A percentile compares a stretch with the other conserved stretches of the same genome.
phyloP scores from a whole-genome alignment of 2,329 filamentous ascomycete species.

The Penicillium digitatum region DNA sequence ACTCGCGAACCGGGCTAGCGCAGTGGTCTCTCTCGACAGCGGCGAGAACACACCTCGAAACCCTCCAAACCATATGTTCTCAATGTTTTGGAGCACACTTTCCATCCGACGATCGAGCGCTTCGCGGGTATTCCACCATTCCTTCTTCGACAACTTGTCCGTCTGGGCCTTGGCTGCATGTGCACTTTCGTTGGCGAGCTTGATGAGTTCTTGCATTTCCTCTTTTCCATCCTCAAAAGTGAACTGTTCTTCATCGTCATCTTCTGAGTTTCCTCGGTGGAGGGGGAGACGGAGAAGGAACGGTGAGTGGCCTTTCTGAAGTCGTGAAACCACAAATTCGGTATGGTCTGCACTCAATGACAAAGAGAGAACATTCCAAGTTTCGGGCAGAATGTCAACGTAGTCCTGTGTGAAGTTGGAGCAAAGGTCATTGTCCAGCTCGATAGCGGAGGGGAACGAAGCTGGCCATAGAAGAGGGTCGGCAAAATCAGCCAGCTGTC shows the following conservation, averaged over 20 bases:
- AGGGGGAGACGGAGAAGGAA: constrained; percentile 86
- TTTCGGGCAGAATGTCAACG: constrained; percentile 74
- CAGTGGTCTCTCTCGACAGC: constrained; percentile 57
- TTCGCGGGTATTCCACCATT: constrained; percentile 88
- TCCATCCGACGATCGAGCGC: constrained; percentile 71
- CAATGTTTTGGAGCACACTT: constrained; percentile 76
- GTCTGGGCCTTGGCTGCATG: constrained; percentile 69
- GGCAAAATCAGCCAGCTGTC: constrained; percentile 42
- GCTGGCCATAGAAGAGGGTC: constrained; percentile 51
- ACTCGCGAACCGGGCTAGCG: constrained; percentile 71
- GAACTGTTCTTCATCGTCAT: constrained; percentile 73
- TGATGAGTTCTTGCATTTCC: constrained; percentile 79
- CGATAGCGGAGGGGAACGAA: constrained; percentile 16
- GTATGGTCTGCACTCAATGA: constrained; percentile 75
- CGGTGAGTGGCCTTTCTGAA: constrained; percentile 69
- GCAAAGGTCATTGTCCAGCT: constrained; percentile 44
- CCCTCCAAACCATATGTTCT: constrained; percentile 90
- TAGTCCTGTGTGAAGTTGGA: constrained; percentile 71
- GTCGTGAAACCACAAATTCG: constrained; percentile 84
- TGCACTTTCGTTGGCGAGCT: constrained; percentile 75
- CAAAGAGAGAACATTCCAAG: constrained; percentile 83
- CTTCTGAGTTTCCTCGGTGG: constrained; percentile 73
- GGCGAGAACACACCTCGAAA: constrained; percentile 93
- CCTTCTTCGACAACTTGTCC: constrained; percentile 68
- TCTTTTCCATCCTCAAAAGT: constrained; percentile 73